Evolutionary conservation across 1,284 basidiomycete species (phyloP), one percentile per base, ranked within the genome.

Genomic region (Melampsora americana): DNA sequence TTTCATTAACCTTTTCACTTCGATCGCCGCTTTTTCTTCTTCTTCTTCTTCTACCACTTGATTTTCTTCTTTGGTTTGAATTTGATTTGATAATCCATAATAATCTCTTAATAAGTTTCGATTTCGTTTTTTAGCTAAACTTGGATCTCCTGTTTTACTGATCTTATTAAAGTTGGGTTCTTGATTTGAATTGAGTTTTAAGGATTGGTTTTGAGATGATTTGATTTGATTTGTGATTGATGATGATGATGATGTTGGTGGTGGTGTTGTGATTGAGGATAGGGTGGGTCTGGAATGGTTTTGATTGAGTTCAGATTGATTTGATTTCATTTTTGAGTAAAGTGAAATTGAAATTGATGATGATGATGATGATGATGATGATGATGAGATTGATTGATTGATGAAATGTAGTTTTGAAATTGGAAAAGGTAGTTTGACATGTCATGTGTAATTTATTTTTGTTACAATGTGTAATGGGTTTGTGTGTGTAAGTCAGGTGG

Each of bases 61-160:
- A n/a, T n/a, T 32, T 23, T n/a, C 11, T 23, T 60, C 62, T 26
- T 20, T 78, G 78, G 67, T 72, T 80, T 50, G 68, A 64, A 14
- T 62, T 72, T 62, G 79, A 78, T 16, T 79, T 79, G 72, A 77
- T 28, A 93, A 82, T 5, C 91, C 90, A 85, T 93, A 93, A 80
- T 93, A 91, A 79, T 91, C 91, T 80, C 92, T 85, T 73, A 93
- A 80, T 68, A 92, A 81, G 81, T 92, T 90, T 78, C 89, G 39
- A 5, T 69, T 77, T 26, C 78, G 70, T 61, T 73, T 70, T 68
- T 79, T 79, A 18, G 71, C 71, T 39, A 73, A 30, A n/a, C 16
- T 18, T 14, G 73, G 66, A 64, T 74, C 65, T 1, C 71, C 65
- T 14, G 35, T 60, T 12, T 48, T 66, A 14, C 71, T 50, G 23